Conservation (phyloP, 768 basidiomycete species). For the Phanerochaete sordida region DNA sequence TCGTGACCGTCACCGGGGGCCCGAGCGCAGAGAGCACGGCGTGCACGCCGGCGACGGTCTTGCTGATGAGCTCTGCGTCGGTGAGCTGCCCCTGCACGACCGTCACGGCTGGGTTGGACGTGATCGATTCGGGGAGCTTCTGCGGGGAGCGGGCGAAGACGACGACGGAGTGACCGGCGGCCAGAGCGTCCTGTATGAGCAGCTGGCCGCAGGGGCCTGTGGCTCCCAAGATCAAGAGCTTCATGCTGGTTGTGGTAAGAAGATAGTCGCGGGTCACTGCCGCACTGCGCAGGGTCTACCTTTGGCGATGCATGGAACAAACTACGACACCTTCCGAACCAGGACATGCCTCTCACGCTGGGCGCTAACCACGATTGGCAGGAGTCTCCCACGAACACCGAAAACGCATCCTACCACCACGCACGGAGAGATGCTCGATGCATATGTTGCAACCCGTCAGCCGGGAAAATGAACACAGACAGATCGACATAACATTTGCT, state of each 20-base stretch:
- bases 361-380: no score
- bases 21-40: constrained; percentile 69
- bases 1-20: constrained; percentile 36
- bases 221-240: constrained; percentile 63
- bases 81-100: constrained; percentile 55
- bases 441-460: no score
- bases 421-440: no score
- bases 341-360: no score
- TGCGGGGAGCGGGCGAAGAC: constrained; percentile 62
- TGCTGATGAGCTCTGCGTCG: constrained; percentile 44
- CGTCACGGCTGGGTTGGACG: constrained; percentile 39
- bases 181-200: constrained; percentile 53
- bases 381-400: no score
- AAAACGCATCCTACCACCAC: no score
- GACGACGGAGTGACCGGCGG: constrained; percentile 43
- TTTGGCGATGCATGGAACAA: no score
- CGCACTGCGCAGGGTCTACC: no score
- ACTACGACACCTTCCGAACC: no score
- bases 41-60: constrained; percentile 54
- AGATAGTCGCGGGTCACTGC: not conserved
- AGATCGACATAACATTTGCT: no score
- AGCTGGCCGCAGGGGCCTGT: constrained; percentile 61
- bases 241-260: constrained; percentile 31
- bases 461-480: no score
- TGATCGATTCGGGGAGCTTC: constrained; percentile 54